Evolutionary conservation across 192 early-diverging fungal genomes (phyloP), one percentile per base, ranked within the genome.

Genomic region (Coemansia sp.): DNA sequence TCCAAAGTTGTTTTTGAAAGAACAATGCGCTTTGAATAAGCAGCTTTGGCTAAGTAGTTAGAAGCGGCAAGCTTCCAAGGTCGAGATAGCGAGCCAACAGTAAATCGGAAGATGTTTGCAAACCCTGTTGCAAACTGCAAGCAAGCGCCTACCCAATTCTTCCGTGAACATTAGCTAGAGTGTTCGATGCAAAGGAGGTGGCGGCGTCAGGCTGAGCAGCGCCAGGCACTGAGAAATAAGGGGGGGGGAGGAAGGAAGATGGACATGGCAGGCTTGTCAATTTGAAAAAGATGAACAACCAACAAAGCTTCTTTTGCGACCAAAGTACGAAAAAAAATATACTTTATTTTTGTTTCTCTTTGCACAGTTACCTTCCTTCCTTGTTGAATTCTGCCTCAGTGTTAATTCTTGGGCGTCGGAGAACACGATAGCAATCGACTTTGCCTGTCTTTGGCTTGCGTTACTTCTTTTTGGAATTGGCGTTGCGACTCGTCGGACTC

Each of bases 401-500:
- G 23, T 16, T 53, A 53, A 53, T 53, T 53, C 51, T 53, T 26
- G 24, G 9, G 26, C 46, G 15, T 18, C 8, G 30, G 18, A 8
- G 20, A 49, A 49, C 46, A 16, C 51, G 24, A 26, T 10, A 26
- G 51, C 12, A 16, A 21, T 53, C 23, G 24, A 2, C 24, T 26
- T 26, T 23, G 8, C 16, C 20, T 53, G 24, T 15, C 51, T 53
- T 26, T 9, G 24, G 24, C 51, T 53, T 53, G 51, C 51, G 23
- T 53, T 53, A 26, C 23, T 26, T 53, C 24, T 53, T 26, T 18
- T 26, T 53, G 51, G 24, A 53, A 53, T 53, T 53, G 51, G 8
- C 51, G 51, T 53, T 53, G 51, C 24, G 51, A 53, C 51, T 53
- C 12, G 21, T 23, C 14, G 23, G 51, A 26, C 51, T 53, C 51